Conservation (phyloP, 1,139 yeast genomes). For the Blastobotrys apis region DNA sequence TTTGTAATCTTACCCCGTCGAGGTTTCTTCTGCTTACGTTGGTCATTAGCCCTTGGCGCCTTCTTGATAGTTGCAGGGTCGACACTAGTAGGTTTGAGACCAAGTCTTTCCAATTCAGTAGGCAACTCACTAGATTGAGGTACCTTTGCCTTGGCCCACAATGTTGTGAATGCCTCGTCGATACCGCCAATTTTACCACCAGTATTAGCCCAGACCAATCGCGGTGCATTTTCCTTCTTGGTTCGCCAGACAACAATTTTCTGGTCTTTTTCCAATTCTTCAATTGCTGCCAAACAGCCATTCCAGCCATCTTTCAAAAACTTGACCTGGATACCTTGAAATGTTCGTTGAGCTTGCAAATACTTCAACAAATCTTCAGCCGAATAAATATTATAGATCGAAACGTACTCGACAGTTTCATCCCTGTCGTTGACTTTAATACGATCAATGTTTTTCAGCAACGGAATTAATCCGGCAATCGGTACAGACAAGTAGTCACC, state of each 20-base stretch:
- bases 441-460: conserved; percentile 71
- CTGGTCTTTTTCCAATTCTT: conserved; percentile 68
- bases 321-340: conserved; percentile 82
- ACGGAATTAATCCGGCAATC: conserved; percentile 49
- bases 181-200: conserved; percentile 70
- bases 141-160: conserved; percentile 75
- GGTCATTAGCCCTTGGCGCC: conserved; percentile 44
- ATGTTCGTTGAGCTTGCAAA: conserved; percentile 76
- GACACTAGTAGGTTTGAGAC: conserved; percentile 92
- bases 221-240: conserved; percentile 86
- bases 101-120: conserved; percentile 69
- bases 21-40: conserved; percentile 83
- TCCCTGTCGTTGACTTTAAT: conserved; percentile 43
- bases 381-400: conserved; percentile 80
- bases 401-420: conserved; percentile 75
- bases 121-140: conserved; percentile 83
- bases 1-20: conserved; percentile 92
- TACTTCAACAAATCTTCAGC: conserved; percentile 72
- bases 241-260: conserved; percentile 80
- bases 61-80: conserved; percentile 87
- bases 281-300: conserved; percentile 76
- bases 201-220: conserved; percentile 85
- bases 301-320: conserved; percentile 96
- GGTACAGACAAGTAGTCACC: conserved; percentile 52
- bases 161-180: conserved; percentile 75